Evolutionary conservation across 345 rosid genomes (phyloP).

Genomic region (Odontarrhena argentea): DNA sequence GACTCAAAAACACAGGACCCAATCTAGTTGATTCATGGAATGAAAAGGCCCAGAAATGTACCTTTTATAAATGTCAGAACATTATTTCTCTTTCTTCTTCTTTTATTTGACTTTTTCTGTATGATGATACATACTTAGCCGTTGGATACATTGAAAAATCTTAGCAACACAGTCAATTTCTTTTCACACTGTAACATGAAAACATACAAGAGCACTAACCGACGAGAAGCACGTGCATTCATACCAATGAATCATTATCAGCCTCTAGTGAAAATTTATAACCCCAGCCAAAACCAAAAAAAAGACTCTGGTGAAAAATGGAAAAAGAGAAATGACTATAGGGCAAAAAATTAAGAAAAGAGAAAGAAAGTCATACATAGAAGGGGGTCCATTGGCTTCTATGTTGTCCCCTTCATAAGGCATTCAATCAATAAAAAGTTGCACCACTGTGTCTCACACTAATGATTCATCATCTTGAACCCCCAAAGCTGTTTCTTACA

Average conservation of each 20-base stretch:
- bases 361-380: conserved; percentile 33
- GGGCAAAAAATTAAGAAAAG: neutral
- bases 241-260: conserved; percentile 32
- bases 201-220: conserved; percentile 31
- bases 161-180: conserved; percentile 24
- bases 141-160: conserved; percentile 25
- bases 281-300: neutral
- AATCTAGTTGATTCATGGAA: conserved; percentile 34
- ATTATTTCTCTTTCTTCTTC: conserved; percentile 3
- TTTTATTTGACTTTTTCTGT: neutral
- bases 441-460: conserved; percentile 30
- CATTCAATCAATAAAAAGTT: conserved; percentile 43
- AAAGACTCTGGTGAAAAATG: conserved; percentile 25
- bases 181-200: conserved; percentile 35
- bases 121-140: conserved; percentile 18
- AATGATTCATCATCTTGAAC: conserved; percentile 40
- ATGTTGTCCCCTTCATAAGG: conserved; percentile 40
- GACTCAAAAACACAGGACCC: conserved; percentile 32
- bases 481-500: conserved; percentile 33
- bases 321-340: conserved; percentile 40
- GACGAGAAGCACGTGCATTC: conserved; percentile 43
- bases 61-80: conserved; percentile 24
- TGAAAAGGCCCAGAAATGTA: conserved; percentile 37
- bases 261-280: conserved; percentile 28
- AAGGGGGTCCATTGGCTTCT: conserved; percentile 33